phyloP scores from a whole-genome alignment of 1,284 basidiomycete genomes.

The Boletus smithii region DNA sequence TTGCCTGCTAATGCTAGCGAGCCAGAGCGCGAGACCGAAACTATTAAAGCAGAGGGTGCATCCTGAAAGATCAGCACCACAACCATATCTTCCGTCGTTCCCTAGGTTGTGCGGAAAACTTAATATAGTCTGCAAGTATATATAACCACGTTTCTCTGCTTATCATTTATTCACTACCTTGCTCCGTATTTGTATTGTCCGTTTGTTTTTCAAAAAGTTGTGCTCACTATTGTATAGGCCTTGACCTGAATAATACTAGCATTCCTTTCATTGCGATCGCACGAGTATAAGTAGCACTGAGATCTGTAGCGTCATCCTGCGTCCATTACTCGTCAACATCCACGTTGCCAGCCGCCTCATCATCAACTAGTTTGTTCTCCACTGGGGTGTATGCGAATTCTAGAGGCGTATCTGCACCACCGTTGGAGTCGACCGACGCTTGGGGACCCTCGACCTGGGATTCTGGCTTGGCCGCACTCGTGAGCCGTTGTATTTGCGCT shows the following conservation, averaged over 20 bases:
- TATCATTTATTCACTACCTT: slow-evolving; percentile 38
- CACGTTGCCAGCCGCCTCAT: slow-evolving; percentile 41
- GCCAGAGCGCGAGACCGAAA: slow-evolving; percentile 46
- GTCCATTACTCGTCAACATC: slow-evolving; percentile 38
- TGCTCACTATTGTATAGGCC: slow-evolving; percentile 33
- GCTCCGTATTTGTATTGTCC: slow-evolving; percentile 36
- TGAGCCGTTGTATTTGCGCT: slow-evolving; percentile 72
- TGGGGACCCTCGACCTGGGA: slow-evolving; percentile 41
- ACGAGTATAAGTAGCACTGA: slow-evolving; percentile 18
- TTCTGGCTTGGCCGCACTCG: slow-evolving; percentile 43
- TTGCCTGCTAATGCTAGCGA: slow-evolving; percentile 55
- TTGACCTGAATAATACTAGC: slow-evolving; percentile 34
- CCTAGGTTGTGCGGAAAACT: slow-evolving; percentile 29
- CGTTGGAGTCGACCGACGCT: slow-evolving; percentile 39
- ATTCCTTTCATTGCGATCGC: slow-evolving; percentile 12
- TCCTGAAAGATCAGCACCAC: slow-evolving; percentile 27
- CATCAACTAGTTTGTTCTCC: slow-evolving; percentile 23
- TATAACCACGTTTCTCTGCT: slow-evolving; percentile 31
- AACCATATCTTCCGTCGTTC: slow-evolving; percentile 26
- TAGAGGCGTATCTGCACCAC: slow-evolving; percentile 44
- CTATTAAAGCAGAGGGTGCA: slow-evolving; percentile 46
- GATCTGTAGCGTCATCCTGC: no score
- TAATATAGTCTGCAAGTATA: slow-evolving; percentile 34
- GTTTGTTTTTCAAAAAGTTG: slow-evolving; percentile 30
- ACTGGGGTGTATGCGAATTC: slow-evolving; percentile 49